Base-by-base conservation (phyloP, 1,284 basidiomycete species). In the Marasmius tenuissimus region DNA sequence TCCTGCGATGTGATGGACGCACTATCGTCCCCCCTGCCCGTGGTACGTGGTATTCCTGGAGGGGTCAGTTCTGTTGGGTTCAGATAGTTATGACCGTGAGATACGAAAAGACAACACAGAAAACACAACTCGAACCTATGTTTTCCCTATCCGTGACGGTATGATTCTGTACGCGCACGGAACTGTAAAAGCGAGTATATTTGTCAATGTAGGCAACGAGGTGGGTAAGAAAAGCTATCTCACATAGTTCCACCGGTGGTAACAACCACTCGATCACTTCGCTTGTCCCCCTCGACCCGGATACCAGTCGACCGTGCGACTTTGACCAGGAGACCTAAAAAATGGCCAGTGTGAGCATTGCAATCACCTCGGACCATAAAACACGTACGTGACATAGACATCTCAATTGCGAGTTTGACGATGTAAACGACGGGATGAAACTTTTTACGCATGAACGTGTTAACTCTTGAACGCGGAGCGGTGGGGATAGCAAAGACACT, bases 381-480 rank as follows among this genome's bases (percentile, higher is more conserved):
- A 50, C 2, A 37, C 49, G 14, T 39, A 59, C 49, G 48, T 38
- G 42, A 57, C 53, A 61, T 56, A 37, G 53, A 45, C 18, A 61
- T 57, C 39, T 61, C 59, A 22, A 61, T 57, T 7, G 52, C 8
- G 40, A 56, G 59, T 33, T 61, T 61, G 35, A 48, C 59, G 10
- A 61, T 61, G 45, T 61, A 61, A 4, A 38, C 37, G 54, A 57
- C 49, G 0, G 59, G 53, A 34, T 55, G 52, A 33, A 55, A 60
- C 38, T 55, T 8, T 8, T 34, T 48, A 14, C 49, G 38, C 27
- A 27, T 27, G 27, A n/a, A 37, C 4, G 39, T 42, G 27, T 27
- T 27, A 20, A 20, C 10, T 20, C 39, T 10, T n/a, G n/a, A n/a
- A n/a, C n/a, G n/a, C n/a, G n/a, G n/a, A n/a, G n/a, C 12, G 12